Base-by-base conservation (phyloP, 2,329 filamentous ascomycete species). In the Chaetomium globosum region DNA sequence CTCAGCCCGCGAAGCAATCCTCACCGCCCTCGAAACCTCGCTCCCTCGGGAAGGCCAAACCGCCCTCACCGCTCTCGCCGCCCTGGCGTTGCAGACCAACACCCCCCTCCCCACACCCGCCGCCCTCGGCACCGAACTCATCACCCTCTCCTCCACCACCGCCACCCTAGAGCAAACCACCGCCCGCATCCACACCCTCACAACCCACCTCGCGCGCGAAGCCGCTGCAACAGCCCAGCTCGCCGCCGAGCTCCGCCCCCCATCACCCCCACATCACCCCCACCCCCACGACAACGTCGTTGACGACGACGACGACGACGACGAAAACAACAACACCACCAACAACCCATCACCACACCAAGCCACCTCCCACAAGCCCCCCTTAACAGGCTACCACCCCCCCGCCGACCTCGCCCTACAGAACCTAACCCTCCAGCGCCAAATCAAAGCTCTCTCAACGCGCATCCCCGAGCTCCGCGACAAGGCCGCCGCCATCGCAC, bases 371-470 rank as follows among this genome's bases (percentile, higher is more conserved):
- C 77, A 92, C 2, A 86, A 56, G 12, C 62, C 33, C 26, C 36
- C 36, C 4, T 23, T 4, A 43, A 43, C 39, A 26, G 62, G 66
- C 16, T 89, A 85, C 71, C 81, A 84, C 19, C 83, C 85, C 0
- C 77, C 86, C 0, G 73, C 85, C 0, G 80, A 87, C 67, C 78
- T 93, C 3, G 84, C 86, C 12, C 86, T 87, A 69, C 84, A 89
- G 69, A 94, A 92, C n/a, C 81, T 88, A 4, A 89, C 95, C 59
- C 85, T 90, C 77, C 87, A 88, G 69, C 87, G 90, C 62, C 87
- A 83, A 63, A 85, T 89, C 57, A 92, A 92, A 74, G 78, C 85
- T n/a, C 80, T 91, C 46, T 79, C 82, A 16, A 78, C 86, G 2
- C 89, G 89, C 70, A 80, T 93, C 1, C 85, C 85, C 19, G 91